A percentile compares a stretch with the other conserved stretches of the same genome.
These are phyloP conservation scores for Apophysomyces sp. DNA, from an alignment of 371 early-diverging fungal species.

Conservation along the genomic window DNA sequence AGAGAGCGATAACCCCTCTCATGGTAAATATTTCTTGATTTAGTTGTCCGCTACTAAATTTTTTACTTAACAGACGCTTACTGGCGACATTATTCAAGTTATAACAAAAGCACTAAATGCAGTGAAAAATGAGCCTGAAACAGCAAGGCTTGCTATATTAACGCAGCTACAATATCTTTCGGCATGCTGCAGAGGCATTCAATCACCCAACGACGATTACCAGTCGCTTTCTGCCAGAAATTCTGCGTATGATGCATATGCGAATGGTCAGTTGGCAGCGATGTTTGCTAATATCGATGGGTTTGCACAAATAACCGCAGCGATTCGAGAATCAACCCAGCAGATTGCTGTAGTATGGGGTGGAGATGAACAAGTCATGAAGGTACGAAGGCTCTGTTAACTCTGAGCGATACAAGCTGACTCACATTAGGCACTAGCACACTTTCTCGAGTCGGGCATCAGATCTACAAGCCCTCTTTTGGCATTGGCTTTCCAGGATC, in stretches of 20 bases:
- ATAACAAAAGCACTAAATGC: slow-evolving; percentile 24
- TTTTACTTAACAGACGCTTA: slow-evolving; percentile 29
- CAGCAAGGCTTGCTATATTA: slow-evolving; percentile 18
- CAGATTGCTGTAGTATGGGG: slow-evolving; percentile 34
- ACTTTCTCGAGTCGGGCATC: slow-evolving; percentile 55
- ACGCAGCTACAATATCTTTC: slow-evolving; percentile 46
- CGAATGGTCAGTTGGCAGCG: slow-evolving; percentile 27
- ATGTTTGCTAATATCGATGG: slow-evolving; percentile 30
- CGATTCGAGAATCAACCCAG: slow-evolving; percentile 28
- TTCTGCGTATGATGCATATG: slow-evolving; percentile 38
- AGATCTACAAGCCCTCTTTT: slow-evolving; percentile 48
- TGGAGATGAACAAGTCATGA: slow-evolving; percentile 38
- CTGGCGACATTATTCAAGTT: slow-evolving; percentile 44
- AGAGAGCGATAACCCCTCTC: slow-evolving; percentile 52
- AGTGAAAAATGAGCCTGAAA: slow-evolving; percentile 13
- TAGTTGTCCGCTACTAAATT: background rate
- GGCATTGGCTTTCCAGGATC: slow-evolving; percentile 39
- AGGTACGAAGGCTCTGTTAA: slow-evolving; percentile 10
- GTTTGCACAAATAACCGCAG: slow-evolving; percentile 25
- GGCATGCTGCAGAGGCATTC: slow-evolving; percentile 55
- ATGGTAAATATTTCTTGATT: slow-evolving; percentile 38
- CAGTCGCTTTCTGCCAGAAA: slow-evolving; percentile 32
- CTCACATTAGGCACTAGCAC: slow-evolving; percentile 38
- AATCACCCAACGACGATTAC: slow-evolving; percentile 52
- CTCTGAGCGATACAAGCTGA: background rate